These are phyloP conservation scores for Syzygium aromaticum DNA, from an alignment of 345 rosid genomes.

Conservation along the genomic window DNA sequence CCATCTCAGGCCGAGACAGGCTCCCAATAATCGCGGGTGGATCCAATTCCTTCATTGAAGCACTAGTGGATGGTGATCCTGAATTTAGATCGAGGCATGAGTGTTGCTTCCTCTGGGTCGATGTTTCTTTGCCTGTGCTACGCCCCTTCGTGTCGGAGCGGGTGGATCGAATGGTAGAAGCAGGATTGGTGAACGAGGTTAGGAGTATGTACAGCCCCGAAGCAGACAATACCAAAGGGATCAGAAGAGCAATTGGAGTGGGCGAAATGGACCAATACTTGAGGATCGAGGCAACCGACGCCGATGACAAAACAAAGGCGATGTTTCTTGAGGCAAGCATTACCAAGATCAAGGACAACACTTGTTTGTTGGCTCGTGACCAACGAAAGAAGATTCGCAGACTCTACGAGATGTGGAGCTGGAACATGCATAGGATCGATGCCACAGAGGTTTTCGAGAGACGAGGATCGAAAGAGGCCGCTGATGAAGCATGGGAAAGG, in stretches of 20 bases:
- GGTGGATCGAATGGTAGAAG: constrained; percentile 67
- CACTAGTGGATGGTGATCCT: constrained; percentile 42
- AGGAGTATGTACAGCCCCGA: constrained; percentile 39
- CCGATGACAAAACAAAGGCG: constrained; percentile 13
- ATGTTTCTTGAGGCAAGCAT: constrained; percentile 40
- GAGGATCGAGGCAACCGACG: constrained; percentile 14
- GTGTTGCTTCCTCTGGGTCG: constrained; percentile 82
- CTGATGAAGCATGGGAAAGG: constrained; percentile 61
- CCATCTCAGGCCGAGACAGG: constrained; percentile 29
- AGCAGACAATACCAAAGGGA: constrained; percentile 45
- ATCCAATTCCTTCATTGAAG: constrained; percentile 72
- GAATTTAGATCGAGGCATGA: constrained; percentile 58
- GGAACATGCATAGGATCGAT: constrained; percentile 71
- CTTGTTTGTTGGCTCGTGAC: constrained; percentile 34
- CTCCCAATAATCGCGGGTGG: constrained; percentile 86
- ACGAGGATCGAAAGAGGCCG: constrained; percentile 36
- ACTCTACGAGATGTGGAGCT: constrained; percentile 36
- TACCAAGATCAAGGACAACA: constrained; percentile 53
- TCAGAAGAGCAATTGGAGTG: constrained; percentile 72
- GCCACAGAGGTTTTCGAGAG: constrained; percentile 63
- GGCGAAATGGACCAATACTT: constrained; percentile 65
- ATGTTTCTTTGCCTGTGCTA: constrained; percentile 48
- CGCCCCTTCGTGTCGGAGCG: constrained; percentile 59
- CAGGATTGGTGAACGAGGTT: constrained; percentile 66
- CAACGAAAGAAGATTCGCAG: constrained; percentile 55